Base-by-base conservation (phyloP, 331 rosid genomes). In the Erythrophleum ivorense region DNA sequence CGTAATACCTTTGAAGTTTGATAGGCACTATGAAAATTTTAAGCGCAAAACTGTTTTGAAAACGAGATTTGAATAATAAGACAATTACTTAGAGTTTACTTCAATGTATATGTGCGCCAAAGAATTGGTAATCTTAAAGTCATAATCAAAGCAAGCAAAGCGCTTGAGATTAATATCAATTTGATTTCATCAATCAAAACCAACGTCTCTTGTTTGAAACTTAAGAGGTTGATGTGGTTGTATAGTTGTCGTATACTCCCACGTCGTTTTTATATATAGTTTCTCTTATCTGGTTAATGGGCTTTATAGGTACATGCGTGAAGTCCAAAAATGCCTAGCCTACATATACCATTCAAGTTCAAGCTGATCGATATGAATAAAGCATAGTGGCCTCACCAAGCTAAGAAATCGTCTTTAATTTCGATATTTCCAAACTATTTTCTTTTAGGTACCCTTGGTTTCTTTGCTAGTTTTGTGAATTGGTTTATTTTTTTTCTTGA, bases 231-330 rank as follows among this genome's bases (percentile, higher is more conserved):
- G 53, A 13, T 64, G 55, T 77, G 57, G 46, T 64, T 77, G 57
- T 77, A 69, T 67, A 45, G 85, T 68, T 82, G 77, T 48, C 85
- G 66, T 73, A 81, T 68, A 75, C 62, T 16, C 69, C 69, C 3
- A 69, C 78, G 57, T 70, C 66, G 19, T 77, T n/a, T 46, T 82
- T 60, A 46, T 40, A 13, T 1, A 69, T 13, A 58, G 45, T 52
- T 38, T 82, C 76, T 82, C 78, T 76, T 69, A 46, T 76, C 31
- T 71, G 45, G 79, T 50, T 60, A 71, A 74, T 77, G 79, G 79
- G 71, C 58, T 49, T 77, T 71, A 21, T 45, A 45, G 53, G 57
- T 67, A 75, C 72, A n/a, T 49, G 54, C 13, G 29, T 43, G 66
- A 81, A 66, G 21, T 75, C 77, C 77, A 81, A 55, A 54, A 67